Conservation (phyloP, 2,329 filamentous ascomycete species). For the Malbranchea cinnamomea region DNA sequence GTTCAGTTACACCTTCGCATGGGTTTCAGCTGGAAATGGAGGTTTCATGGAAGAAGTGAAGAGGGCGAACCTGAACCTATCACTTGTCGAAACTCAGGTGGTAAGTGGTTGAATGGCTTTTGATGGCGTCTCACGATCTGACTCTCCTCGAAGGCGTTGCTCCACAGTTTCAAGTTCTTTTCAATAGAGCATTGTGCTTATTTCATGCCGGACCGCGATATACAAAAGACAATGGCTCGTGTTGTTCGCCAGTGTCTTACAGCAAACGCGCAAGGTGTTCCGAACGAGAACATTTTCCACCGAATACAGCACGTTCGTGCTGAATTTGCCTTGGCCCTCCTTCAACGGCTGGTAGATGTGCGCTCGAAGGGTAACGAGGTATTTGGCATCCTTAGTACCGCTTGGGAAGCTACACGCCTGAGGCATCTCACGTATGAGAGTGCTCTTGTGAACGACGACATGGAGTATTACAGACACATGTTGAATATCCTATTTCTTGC, state of each 20-base stretch:
- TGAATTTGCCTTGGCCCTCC: conserved; percentile 65
- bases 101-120: conserved; percentile 32
- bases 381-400: conserved; percentile 38
- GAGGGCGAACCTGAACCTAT: conserved; percentile 78
- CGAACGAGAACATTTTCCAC: conserved; percentile 68
- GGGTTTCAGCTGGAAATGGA: conserved; percentile 50
- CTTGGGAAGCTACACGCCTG: conserved; percentile 45
- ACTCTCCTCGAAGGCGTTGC: conserved; percentile 44
- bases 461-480: conserved; percentile 64
- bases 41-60: conserved; percentile 74
- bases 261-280: conserved; percentile 57
- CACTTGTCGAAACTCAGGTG: conserved; percentile 81
- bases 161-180: conserved; percentile 80
- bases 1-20: conserved; percentile 61
- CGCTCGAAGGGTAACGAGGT: conserved; percentile 37
- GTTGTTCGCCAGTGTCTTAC: conserved; percentile 64
- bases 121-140: conserved; percentile 14
- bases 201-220: conserved; percentile 35
- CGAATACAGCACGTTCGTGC: conserved; percentile 61
- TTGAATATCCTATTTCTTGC: conserved; percentile 75
- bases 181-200: conserved; percentile 67
- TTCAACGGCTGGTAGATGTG: conserved; percentile 58
- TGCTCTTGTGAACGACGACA: conserved; percentile 41
- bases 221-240: conserved; percentile 56
- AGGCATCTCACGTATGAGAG: conserved; percentile 44